These are phyloP conservation scores for Benincasa hispida DNA, from an alignment of 306 rosid species.

Conservation along the genomic window DNA sequence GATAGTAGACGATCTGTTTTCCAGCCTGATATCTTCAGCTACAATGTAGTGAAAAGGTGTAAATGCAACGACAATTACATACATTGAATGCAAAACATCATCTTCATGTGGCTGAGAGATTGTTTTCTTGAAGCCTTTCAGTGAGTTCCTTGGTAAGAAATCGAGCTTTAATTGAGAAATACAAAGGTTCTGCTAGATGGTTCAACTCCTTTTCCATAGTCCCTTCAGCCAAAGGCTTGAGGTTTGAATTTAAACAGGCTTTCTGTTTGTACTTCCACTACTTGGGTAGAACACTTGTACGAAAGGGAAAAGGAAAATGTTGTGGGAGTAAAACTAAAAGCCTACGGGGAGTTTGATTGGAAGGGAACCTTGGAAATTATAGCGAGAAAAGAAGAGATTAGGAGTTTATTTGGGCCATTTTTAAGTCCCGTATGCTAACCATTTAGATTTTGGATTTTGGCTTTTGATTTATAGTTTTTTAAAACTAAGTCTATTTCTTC, in stretches of 20 bases:
- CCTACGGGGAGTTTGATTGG: not conserved
- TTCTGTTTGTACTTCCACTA: not conserved
- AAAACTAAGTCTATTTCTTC: too few relatives aligned
- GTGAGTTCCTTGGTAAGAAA: not conserved
- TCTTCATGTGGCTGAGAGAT: not conserved
- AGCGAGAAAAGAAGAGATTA: not conserved
- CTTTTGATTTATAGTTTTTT: too few relatives aligned
- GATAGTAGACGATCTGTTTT: slow-evolving; percentile 80
- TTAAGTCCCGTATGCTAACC: too few relatives aligned
- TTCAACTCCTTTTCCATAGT: not conserved
- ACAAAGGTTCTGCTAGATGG: not conserved
- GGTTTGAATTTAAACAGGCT: not conserved
- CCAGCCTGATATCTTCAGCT: slow-evolving; percentile 78
- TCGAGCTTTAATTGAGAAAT: not conserved
- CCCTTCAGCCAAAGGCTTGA: not conserved
- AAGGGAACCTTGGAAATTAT: not conserved
- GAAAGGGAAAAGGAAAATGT: not conserved
- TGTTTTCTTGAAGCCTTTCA: not conserved
- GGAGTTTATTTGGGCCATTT: not conserved
- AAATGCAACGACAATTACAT: not conserved
- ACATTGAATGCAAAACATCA: not conserved
- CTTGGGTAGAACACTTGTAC: not conserved
- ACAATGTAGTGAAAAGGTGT: slow-evolving; percentile 13
- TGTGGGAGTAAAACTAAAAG: not conserved
- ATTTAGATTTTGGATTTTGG: too few relatives aligned